Evolutionary conservation across 169 alveolate species (phyloP), one percentile per base, ranked within the genome.

Genomic region (Miamiensis avidus): DNA sequence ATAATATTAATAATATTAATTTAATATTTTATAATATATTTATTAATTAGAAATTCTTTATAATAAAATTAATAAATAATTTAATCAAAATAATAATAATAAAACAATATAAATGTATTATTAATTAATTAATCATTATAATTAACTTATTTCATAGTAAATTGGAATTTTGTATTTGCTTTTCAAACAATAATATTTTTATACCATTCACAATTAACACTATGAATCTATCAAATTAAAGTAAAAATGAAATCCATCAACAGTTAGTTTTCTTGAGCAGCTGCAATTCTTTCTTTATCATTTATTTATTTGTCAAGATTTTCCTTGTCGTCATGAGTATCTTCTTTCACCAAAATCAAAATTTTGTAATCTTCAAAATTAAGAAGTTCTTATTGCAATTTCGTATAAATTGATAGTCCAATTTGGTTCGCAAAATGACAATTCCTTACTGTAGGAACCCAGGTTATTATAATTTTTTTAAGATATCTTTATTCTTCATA

Each of bases 381-480:
- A 25, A 31, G 75, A 34, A 79, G 76, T 29, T 79, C 84, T 28
- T 79, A 28, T 34, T 79, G 49, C 29, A 79, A 79, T 79, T 79
- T 79, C 0, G 84, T 79, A 65, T 49, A 34, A n/a, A 79, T 79
- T 0, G 76, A 79, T 49, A 79, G 64, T 0, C 84, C 84, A 1
- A 79, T 79, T 64, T 79, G 65, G 20, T 31, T 34, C 16, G 84
- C 84, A 0, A 79, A 72, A 64, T 79, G 75, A 29, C 84, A 79
- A 79, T 79, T 69, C 4, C 76, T 75, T 25, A 79, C 84, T 16
- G 84, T 79, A 27, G 84, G 84, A 34, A 79, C 84, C 84, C 84
- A 79, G 29, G 27, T 20, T 64, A 79, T 79, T 49, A 29, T n/a
- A 49, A 79, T 79, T 20, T 29, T 79, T 79, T 72, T 72, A 27